Conservation (phyloP, 1,284 basidiomycete genomes). For the Rhodofomes roseus region DNA sequence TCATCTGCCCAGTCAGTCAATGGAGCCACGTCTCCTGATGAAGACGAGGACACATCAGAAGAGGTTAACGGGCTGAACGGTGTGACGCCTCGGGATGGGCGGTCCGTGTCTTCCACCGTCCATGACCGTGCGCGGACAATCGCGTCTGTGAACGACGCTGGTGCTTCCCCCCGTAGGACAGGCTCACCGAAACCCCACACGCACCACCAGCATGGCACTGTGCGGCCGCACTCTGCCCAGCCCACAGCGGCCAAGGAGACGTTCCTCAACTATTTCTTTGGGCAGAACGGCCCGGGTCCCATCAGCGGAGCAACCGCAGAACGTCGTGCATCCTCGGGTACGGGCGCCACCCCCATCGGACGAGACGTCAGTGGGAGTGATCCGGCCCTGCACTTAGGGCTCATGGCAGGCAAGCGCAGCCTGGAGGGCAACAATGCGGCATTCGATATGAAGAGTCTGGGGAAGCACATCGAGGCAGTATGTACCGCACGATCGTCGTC, state of each 20-base stretch:
- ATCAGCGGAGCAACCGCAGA: constrained; percentile 50
- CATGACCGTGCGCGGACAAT: constrained; percentile 62
- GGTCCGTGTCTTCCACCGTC: constrained; percentile 77
- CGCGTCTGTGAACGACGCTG: constrained; percentile 12
- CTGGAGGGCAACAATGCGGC: constrained; percentile 82
- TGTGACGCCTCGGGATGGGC: constrained; percentile 51
- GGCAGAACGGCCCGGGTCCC: constrained; percentile 73
- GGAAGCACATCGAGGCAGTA: constrained; percentile 92
- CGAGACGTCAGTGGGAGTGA: constrained; percentile 58
- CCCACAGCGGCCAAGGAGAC: constrained; percentile 70
- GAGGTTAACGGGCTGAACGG: constrained; percentile 50
- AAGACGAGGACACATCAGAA: constrained; percentile 57
- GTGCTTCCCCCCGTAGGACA: constrained; percentile 24
- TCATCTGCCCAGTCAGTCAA: constrained; percentile 34
- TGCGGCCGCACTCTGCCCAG: constrained; percentile 32
- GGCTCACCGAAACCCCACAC: constrained; percentile 36
- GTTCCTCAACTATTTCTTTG: constrained; percentile 96
- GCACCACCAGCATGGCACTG: constrained; percentile 27
- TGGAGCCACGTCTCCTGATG: constrained; percentile 44
- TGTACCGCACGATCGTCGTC: constrained; percentile 31
- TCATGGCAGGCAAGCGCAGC: constrained; percentile 62
- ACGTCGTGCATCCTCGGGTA: constrained; percentile 15
- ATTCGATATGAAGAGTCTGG: constrained; percentile 98
- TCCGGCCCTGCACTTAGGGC: constrained; percentile 44
- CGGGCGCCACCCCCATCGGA: constrained; percentile 32